Evolutionary conservation across 2,329 filamentous ascomycete genomes (phyloP).

Genomic region (Aureobasidium sp.): DNA sequence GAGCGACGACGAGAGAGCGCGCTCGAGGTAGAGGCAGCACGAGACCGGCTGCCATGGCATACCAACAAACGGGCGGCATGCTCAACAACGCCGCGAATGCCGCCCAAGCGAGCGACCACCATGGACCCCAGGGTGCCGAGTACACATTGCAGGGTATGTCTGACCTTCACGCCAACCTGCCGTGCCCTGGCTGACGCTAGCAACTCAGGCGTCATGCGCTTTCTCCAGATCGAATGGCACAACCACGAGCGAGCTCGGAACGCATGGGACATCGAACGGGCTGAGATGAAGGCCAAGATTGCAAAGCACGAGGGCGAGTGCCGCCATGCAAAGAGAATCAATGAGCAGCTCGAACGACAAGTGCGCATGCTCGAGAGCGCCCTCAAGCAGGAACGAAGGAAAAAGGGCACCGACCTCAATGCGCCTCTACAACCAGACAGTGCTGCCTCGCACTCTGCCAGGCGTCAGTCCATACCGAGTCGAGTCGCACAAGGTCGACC

Average conservation of each 20-base stretch:
- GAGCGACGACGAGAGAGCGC: not conserved
- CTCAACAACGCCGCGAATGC: conserved; percentile 40
- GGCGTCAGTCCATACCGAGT: conserved; percentile 21
- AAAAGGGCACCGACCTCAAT: conserved; percentile 38
- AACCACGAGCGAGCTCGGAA: conserved; percentile 95
- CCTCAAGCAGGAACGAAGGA: conserved; percentile 71
- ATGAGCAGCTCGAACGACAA: conserved; percentile 84
- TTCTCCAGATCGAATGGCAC: conserved; percentile 98
- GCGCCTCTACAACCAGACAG: conserved; percentile 2
- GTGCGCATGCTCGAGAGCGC: conserved; percentile 84
- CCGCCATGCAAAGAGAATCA: conserved; percentile 76
- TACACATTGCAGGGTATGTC: conserved; percentile 61
- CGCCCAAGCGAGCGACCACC: conserved; percentile 40
- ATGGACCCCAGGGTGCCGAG: conserved; percentile 55
- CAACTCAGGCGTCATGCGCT: conserved; percentile 84
- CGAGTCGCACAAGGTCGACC: not conserved
- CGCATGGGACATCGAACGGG: conserved; percentile 96
- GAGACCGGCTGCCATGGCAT: conserved; percentile 50
- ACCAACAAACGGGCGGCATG: conserved; percentile 61
- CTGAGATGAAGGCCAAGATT: conserved; percentile 98
- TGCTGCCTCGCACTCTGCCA: conserved; percentile 19
- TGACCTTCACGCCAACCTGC: not conserved
- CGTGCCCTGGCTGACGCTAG: not conserved
- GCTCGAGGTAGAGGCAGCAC: conserved; percentile 4
- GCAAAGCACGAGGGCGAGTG: conserved; percentile 87